phyloP scores from a whole-genome alignment of 257 asterid species.

The Echites panduratus region DNA sequence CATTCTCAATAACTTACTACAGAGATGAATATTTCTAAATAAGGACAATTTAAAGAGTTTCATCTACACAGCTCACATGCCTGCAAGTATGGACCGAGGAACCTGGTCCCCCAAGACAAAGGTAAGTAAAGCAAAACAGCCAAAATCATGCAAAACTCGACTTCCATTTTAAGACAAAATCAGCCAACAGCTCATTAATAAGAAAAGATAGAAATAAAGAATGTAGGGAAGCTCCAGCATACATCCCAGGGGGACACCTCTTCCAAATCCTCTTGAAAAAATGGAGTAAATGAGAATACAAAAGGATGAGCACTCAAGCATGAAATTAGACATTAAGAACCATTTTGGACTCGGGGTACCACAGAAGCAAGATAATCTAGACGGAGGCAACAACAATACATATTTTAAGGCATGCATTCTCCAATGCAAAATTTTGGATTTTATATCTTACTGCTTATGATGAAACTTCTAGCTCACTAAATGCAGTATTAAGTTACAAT shows the following conservation, averaged over 20 bases:
- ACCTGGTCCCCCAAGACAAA: conserved; percentile 6
- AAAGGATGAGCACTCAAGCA: not conserved
- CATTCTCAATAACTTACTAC: not conserved
- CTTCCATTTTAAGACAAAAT: not conserved
- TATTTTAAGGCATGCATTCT: not conserved
- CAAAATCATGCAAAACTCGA: not conserved
- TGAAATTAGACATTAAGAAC: not conserved
- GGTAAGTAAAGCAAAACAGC: not conserved
- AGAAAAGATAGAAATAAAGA: not conserved
- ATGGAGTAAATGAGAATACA: not conserved
- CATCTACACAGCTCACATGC: not conserved
- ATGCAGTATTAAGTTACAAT: not conserved
- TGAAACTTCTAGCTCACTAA: not conserved
- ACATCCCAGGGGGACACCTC: not conserved
- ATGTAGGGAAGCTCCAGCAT: not conserved
- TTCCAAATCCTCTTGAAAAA: not conserved
- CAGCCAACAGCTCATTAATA: not conserved
- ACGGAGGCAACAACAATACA: not conserved
- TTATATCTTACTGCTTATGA: not conserved
- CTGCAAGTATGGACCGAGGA: not conserved
- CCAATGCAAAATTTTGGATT: not conserved
- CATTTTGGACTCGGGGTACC: not conserved
- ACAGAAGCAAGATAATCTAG: not conserved
- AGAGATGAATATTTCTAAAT: not conserved
- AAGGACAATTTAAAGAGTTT: not conserved